Evolutionary conservation across 2,329 filamentous ascomycete species (phyloP).

Genomic region (Penicillium sp.): DNA sequence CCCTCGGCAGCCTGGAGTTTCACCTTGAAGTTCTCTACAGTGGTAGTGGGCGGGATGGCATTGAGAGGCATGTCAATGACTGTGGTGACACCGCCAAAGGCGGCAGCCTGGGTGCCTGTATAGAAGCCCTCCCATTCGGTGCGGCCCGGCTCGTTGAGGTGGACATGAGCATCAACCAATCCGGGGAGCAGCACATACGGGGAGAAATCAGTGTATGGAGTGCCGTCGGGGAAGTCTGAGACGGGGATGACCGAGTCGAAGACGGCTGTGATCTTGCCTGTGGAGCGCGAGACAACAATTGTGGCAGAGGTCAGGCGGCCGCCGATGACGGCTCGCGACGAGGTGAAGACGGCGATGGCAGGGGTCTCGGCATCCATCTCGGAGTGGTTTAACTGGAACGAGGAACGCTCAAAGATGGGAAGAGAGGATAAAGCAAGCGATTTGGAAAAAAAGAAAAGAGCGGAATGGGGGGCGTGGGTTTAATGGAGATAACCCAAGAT

Average conservation of each 20-base stretch:
- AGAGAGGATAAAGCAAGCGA: conserved; percentile 20
- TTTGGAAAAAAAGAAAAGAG: conserved; percentile 13
- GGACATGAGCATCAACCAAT: conserved; percentile 94
- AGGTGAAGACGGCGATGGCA: conserved; percentile 76
- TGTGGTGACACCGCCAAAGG: conserved; percentile 94
- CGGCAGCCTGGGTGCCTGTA: conserved; percentile 90
- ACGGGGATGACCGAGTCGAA: conserved; percentile 74
- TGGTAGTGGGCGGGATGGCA: conserved; percentile 94
- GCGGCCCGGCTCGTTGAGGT: conserved; percentile 93
- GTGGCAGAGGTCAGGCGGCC: conserved; percentile 80
- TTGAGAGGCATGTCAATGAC: conserved; percentile 98
- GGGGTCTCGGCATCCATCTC: conserved; percentile 34
- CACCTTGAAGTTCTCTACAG: conserved; percentile 77
- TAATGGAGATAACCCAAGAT: conserved; percentile 12
- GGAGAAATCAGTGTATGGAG: conserved; percentile 81
- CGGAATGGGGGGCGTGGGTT: background rate
- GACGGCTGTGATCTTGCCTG: conserved; percentile 84
- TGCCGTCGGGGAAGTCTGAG: conserved; percentile 73
- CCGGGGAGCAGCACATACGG: conserved; percentile 86
- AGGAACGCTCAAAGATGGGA: conserved; percentile 19
- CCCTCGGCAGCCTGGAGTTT: conserved; percentile 83
- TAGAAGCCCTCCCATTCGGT: conserved; percentile 99
- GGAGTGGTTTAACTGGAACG: conserved; percentile 8
- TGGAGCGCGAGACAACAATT: conserved; percentile 74
- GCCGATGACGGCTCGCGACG: conserved; percentile 80